phyloP scores from a whole-genome alignment of 2,329 filamentous ascomycete species.

The Cytospora chrysosperma region DNA sequence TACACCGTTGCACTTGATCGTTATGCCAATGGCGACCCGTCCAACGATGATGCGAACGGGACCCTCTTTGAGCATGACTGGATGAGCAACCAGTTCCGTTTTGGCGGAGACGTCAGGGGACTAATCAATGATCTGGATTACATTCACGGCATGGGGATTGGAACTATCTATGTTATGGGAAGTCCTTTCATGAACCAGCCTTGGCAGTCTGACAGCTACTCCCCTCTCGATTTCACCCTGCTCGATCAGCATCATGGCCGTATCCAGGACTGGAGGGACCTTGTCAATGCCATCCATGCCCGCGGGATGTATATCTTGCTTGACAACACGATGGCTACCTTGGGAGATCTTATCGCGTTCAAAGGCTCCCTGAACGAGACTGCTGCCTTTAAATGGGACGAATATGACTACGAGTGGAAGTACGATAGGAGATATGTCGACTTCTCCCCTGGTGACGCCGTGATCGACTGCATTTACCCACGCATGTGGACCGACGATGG shows the following conservation, averaged over 20 bases:
- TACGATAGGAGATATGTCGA: conserved; percentile 54
- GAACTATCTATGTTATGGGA: conserved; percentile 59
- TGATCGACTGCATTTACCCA: conserved; percentile 57
- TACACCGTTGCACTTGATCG: conserved; percentile 62
- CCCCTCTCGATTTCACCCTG: conserved; percentile 57
- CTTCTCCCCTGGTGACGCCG: conserved; percentile 53
- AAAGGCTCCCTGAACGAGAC: conserved; percentile 58
- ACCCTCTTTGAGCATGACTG: conserved; percentile 59
- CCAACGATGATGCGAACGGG: conserved; percentile 60
- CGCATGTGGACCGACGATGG: conserved; percentile 62
- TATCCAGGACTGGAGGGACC: conserved; percentile 55
- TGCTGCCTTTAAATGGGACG: conserved; percentile 52
- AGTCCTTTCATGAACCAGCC: conserved; percentile 60
- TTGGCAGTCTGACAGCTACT: conserved; percentile 59
- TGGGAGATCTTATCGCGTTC: conserved; percentile 64
- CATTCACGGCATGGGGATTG: conserved; percentile 60
- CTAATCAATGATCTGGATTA: conserved; percentile 59
- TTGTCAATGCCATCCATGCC: conserved; percentile 57
- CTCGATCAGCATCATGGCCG: conserved; percentile 63
- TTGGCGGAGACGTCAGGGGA: conserved; percentile 57
- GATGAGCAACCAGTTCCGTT: conserved; percentile 58
- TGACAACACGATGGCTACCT: conserved; percentile 65
- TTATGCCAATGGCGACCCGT: conserved; percentile 61
- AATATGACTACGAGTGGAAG: conserved; percentile 61
- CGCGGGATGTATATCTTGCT: conserved; percentile 67